phyloP scores from a whole-genome alignment of 2,329 filamentous ascomycete genomes.

The Nigrospora oryzae region DNA sequence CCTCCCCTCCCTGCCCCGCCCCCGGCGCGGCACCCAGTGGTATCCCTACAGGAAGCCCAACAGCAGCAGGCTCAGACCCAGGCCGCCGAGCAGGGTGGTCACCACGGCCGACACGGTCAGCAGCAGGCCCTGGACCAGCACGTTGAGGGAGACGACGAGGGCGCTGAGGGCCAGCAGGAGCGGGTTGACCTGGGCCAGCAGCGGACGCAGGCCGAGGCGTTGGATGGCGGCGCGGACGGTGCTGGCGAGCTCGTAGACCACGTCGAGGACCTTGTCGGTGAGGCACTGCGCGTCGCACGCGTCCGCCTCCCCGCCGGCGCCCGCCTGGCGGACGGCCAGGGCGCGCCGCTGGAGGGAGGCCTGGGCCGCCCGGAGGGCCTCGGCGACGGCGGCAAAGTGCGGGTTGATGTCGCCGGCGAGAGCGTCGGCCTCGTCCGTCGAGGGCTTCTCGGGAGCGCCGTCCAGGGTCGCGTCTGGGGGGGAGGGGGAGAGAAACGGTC shows the following conservation, averaged over 20 bases:
- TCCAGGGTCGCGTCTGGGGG: neutral
- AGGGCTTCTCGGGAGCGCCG: neutral
- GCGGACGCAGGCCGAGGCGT: neutral
- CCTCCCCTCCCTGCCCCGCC: no score
- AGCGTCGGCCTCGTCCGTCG: neutral
- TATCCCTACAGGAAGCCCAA: neutral
- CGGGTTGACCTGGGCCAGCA: neutral
- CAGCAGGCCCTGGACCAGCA: neutral
- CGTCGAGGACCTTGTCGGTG: neutral
- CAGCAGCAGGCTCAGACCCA: neutral
- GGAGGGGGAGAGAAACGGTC: no score
- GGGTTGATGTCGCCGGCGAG: neutral
- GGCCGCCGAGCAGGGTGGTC: neutral
- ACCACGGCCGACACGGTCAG: neutral
- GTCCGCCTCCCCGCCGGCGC: neutral
- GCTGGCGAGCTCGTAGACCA: neutral
- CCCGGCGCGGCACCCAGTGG: no score
- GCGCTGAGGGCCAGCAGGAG: neutral
- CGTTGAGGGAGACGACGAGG: constrained; percentile 1
- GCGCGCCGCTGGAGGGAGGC: neutral
- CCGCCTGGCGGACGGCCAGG: neutral
- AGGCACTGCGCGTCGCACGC: neutral
- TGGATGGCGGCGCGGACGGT: constrained; percentile 1
- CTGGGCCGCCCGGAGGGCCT: neutral
- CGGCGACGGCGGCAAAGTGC: neutral